Base-by-base conservation (phyloP, 176 grass and related monocot species). In the Juncus effusus region DNA sequence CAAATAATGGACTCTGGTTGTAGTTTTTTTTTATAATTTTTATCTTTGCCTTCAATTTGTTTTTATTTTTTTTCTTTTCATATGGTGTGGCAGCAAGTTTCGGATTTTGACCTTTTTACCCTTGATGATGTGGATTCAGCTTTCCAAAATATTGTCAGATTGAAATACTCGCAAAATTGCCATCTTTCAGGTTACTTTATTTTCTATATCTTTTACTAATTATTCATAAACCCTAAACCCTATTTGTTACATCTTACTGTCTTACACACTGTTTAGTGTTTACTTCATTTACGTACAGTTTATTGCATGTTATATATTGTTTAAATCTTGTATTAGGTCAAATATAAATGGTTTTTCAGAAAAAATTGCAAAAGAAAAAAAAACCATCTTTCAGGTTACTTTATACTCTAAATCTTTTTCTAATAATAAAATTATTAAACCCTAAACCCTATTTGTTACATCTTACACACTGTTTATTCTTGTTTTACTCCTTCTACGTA, bases 101-200 rank as follows among this genome's bases (percentile, higher is more conserved):
- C 87, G 64, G 93, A 96, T 59, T 96, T 91, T 72, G 77, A 96
- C 38, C 78, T 96, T 62, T 96, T 91, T 78, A 83, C 81, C 66
- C 79, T 96, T 75, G 93, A 96, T 80, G 93, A 96, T 66, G 56
- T 96, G 37, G 93, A 96, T 73, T 63, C 80, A 62, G 85, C 82
- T 39, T 96, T 96, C 72, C 87, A 96, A 77, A 88, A 79, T 79
- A 56, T 91, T 47, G 83, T 84, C 36, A 88, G 88, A 54, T 70
- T 96, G 57, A 96, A 88, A 61, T 96, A 96, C 80, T 89, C 82
- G 56, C 92, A 96, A 64, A 91, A 91, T 74, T 67, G 79, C 60
- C 77, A 86, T 88, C 80, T 96, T 64, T 77, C 83, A 63, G 92
- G 91, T 96, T 55, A 82, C 76, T 87, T 64, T 72, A 63, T 66